Evolutionary conservation across 176 grass and related monocot species (phyloP).

Genomic region (Secale cereale): DNA sequence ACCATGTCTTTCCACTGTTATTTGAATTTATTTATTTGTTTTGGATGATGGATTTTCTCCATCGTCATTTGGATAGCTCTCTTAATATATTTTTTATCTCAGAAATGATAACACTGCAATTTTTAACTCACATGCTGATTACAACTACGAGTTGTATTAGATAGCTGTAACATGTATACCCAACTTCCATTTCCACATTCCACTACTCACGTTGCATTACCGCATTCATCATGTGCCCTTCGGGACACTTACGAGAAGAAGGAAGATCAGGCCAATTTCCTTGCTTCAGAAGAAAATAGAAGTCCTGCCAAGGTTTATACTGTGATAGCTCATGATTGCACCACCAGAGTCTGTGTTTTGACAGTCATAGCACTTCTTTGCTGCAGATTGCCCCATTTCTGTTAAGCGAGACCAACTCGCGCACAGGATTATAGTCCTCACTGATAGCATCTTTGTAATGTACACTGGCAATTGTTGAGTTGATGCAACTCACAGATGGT

Average conservation of each 20-base stretch:
- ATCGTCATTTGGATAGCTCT: not conserved
- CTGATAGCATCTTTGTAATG: not conserved
- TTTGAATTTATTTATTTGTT: not conserved
- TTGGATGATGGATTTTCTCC: not conserved
- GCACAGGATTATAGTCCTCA: not conserved
- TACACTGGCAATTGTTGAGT: not conserved
- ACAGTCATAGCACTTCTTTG: not conserved
- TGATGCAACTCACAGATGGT: not conserved
- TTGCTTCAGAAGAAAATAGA: not conserved
- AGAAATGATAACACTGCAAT: not conserved
- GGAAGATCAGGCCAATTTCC: not conserved
- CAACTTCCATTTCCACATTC: not conserved
- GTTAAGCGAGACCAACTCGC: not conserved
- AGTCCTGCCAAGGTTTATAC: not conserved
- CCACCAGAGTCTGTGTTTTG: not conserved
- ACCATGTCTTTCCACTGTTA: not conserved
- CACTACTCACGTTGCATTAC: not conserved
- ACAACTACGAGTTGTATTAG: not conserved
- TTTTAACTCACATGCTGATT: not conserved
- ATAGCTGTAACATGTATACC: not conserved
- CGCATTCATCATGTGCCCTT: not conserved
- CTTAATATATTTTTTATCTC: not conserved
- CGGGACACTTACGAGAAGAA: not conserved
- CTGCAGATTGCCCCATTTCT: slow-evolving; percentile 9
- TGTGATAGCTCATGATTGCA: slow-evolving; percentile 9